A percentile compares a stretch with the other conserved stretches of the same genome.
Evolutionary conservation across 2,329 filamentous ascomycete species (phyloP).

Genomic region (Elsinoe australis): DNA sequence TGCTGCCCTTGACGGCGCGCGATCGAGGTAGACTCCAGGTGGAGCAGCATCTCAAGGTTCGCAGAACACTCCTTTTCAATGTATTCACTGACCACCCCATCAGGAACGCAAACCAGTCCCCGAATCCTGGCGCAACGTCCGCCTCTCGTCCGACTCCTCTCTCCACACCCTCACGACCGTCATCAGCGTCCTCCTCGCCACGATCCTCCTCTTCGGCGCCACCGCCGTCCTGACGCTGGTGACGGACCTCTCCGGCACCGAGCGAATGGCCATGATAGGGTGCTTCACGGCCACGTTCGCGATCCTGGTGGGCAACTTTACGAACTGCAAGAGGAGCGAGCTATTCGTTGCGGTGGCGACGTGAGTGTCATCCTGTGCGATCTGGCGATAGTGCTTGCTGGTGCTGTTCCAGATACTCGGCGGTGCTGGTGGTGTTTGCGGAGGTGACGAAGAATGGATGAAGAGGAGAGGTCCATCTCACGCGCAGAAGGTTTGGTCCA

Average conservation of each 20-base stretch:
- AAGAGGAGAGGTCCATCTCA: background rate
- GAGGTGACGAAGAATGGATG: conserved; percentile 2
- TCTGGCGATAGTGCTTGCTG: background rate
- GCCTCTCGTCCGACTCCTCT: background rate
- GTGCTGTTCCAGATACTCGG: background rate
- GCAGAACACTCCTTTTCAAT: too few relatives aligned
- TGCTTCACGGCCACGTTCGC: conserved; percentile 1
- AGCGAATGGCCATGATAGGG: conserved; percentile 4
- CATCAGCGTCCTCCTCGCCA: background rate
- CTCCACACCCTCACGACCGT: background rate
- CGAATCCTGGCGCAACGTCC: background rate
- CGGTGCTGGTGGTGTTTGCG: conserved; percentile 2
- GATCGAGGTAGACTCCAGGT: too few relatives aligned
- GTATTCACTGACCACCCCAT: too few relatives aligned
- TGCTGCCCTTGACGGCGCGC: too few relatives aligned
- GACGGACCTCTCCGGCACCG: background rate
- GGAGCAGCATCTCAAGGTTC: too few relatives aligned
- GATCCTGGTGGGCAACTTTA: background rate
- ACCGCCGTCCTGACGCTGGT: background rate
- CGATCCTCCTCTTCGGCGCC: conserved; percentile 1
- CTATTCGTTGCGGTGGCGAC: conserved; percentile 3
- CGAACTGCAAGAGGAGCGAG: conserved; percentile 8
- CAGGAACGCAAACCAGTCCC: background rate
- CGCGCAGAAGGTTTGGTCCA: conserved; percentile 4
- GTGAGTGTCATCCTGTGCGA: background rate